Evolutionary conservation across 2,329 filamentous ascomycete species (phyloP).

Genomic region (Colletotrichum sp.): DNA sequence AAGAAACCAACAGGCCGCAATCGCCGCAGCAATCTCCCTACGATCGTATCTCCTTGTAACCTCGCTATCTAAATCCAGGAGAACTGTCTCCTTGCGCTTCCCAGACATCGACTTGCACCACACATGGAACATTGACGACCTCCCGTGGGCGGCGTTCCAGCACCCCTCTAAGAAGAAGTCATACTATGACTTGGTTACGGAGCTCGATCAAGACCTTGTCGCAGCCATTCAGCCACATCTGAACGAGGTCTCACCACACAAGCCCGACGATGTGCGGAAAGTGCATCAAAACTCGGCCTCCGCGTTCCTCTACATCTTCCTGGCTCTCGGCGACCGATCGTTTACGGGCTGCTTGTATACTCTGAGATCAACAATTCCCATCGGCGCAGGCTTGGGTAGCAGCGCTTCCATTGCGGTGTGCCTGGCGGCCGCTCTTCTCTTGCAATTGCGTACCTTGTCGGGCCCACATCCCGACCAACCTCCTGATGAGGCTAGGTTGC

Average conservation of each 20-base stretch:
- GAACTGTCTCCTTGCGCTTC: conserved; percentile 87
- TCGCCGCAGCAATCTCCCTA: conserved; percentile 93
- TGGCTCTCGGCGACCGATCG: conserved; percentile 80
- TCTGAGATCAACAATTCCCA: conserved; percentile 90
- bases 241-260: conserved; percentile 68
- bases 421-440: conserved; percentile 79
- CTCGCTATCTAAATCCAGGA: conserved; percentile 88
- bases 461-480: conserved; percentile 94
- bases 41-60: conserved; percentile 97
- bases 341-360: conserved; percentile 88
- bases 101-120: conserved; percentile 89
- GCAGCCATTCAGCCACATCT: conserved; percentile 83
- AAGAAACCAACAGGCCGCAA: conserved; percentile 68
- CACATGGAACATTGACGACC: conserved; percentile 90
- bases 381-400: conserved; percentile 88
- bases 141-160: conserved; percentile 87
- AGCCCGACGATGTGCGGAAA: conserved; percentile 76
- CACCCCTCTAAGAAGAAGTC: conserved; percentile 87
- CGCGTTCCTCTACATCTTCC: conserved; percentile 90
- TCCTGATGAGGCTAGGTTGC: conserved; percentile 81
- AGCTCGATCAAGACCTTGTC: conserved; percentile 82
- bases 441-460: conserved; percentile 87
- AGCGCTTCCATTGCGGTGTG: conserved; percentile 96
- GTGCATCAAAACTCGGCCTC: conserved; percentile 83
- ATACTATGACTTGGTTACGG: conserved; percentile 89